Base-by-base conservation (phyloP, 805 yeast species). In the Wickerhamomyces bovis region DNA sequence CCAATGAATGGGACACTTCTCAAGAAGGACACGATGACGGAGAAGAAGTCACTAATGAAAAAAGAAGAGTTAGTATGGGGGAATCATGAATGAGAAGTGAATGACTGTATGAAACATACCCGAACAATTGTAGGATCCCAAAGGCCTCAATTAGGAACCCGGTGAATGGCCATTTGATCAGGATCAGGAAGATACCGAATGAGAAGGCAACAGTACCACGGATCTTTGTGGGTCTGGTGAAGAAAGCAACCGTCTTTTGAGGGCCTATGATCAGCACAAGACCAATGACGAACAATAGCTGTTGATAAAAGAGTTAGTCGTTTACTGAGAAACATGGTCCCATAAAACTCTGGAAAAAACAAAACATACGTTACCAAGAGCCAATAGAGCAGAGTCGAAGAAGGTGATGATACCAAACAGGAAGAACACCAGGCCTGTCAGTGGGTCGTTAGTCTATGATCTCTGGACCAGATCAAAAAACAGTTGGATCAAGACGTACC, bases 81-180 rank as follows among this genome's bases (percentile, higher is more conserved):
- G n/a, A 45, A 19, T 8, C 4, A 11, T 13, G 26, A 36, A 7
- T 16, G 6, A n/a, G 15, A 23, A 4, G n/a, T 12, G 13, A 20
- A 12, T 33, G 18, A 11, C 9, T 16, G 15, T 21, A 9, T 5
- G 9, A 10, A 68, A 39, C 50, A 21, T 47, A 48, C 46, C 64
- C 99, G 68, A 94, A 92, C 33, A 92, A 70, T 8, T 88, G 90
- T 50, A 92, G 67, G 22, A 92, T 88, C n/a, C 99, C 99, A 52
- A 90, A 70, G 43, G 84, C 78, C 64, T 92, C 99, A 36, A 92
- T 68, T 2, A 83, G 62, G 60, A 94, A 92, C 9, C 99, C 99
- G 22, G 83, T 57, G 60, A 94, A 86, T 2, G 97, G 80, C 69
- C 83, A 75, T 58, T 85, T 85, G 56, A 78, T 57, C 47, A 92